Evolutionary conservation across 2,329 filamentous ascomycete genomes (phyloP), one percentile per base, ranked within the genome.

Genomic region (Chaetomium sp.): DNA sequence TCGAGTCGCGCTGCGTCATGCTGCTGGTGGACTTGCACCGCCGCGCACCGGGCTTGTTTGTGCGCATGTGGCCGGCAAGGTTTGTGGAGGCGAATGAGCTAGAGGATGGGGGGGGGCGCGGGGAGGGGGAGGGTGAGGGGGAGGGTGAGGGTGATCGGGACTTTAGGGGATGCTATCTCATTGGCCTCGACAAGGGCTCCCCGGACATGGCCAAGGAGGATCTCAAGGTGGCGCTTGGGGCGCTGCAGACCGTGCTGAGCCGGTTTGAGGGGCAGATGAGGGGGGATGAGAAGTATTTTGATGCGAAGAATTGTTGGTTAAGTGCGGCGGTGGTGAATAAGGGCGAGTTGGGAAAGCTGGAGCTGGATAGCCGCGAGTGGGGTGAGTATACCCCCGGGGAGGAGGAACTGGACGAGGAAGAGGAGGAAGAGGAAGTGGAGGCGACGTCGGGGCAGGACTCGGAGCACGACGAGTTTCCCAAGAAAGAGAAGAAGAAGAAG

Each of bases 31-130:
- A 89, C 65, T 75, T 90, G 21, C 77, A 84, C 65, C 81, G 81
- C 56, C 80, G 80, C 13, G 73, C 86, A 19, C 82, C 84, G 0
- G 74, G 77, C 1, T 70, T 89, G 3, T 75, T 82, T 55, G 80
- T 83, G 1, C 81, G 85, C 23, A 85, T 90, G 25, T 90, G 87
- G 87, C 87, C 87, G 1, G 82, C 80, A 7, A 80, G 85, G 10
- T 90, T 89, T 65, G 78, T 83, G 6, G 78, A 79, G 57, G 16
- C n/a, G 49, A 7, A 25, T 67, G 2, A 67, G 45, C 2, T n/a
- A 3, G 19, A 4, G 67, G 75, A 76, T 19, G 57, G 62, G 3
- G 69, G 71, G 5, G 65, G 53, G 8, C 63, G 65, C 4, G 67
- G 3, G 25, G 47, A 2, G 3, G 47, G 19, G 29, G 29, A 38